phyloP scores from a whole-genome alignment of 2,329 filamentous ascomycete species.

The Fusarium sp. region DNA sequence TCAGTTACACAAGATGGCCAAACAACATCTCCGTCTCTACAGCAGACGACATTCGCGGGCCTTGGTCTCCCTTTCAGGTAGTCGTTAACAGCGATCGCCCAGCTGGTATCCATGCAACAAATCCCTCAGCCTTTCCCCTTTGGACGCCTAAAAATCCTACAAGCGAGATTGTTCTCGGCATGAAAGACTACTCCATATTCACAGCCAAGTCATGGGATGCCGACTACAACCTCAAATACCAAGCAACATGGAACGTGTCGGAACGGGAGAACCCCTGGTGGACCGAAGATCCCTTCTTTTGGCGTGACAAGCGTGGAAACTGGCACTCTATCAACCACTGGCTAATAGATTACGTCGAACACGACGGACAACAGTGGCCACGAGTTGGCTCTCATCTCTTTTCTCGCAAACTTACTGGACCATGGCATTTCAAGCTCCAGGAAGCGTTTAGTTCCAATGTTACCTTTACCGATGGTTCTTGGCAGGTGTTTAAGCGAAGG shows the following conservation, averaged over 20 bases:
- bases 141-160: conserved; percentile 16
- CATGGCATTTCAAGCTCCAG: conserved; percentile 44
- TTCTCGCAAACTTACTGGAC: conserved; percentile 40
- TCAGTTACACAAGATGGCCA: conserved; percentile 22
- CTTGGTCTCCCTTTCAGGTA: conserved; percentile 26
- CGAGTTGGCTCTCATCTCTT: conserved; percentile 45
- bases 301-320: conserved; percentile 47
- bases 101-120: conserved; percentile 45
- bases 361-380: conserved; percentile 41
- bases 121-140: conserved; percentile 53
- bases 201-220: neutral
- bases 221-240: conserved; percentile 13
- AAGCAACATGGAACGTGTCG: conserved; percentile 26
- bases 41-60: conserved; percentile 29
- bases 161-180: conserved; percentile 12
- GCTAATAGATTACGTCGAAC: conserved; percentile 42
- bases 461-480: conserved; percentile 50
- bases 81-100: conserved; percentile 23
- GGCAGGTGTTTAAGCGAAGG: conserved; percentile 52
- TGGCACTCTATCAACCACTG: conserved; percentile 48
- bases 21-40: conserved; percentile 42
- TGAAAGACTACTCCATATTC: conserved; percentile 29
- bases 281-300: conserved; percentile 48
- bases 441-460: conserved; percentile 45
- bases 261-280: conserved; percentile 24